Base-by-base conservation (phyloP, 768 basidiomycete genomes). In the Phanerodontia chrysosporium region DNA sequence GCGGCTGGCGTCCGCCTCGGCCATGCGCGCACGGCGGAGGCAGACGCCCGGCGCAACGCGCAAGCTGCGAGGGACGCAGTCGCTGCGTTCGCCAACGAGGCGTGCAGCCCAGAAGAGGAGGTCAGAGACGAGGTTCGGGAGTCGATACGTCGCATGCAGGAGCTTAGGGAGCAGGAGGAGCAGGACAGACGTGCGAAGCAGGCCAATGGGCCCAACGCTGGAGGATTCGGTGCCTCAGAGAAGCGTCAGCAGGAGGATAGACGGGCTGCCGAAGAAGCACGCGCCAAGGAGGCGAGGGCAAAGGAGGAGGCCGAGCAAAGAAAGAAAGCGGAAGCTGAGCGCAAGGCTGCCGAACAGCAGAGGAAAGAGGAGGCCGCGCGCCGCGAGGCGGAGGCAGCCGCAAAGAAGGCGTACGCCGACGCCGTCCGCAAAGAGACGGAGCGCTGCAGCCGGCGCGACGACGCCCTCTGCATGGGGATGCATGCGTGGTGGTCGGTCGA, bases 401-500 rank as follows among this genome's bases (percentile, higher is more conserved):
- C 27, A 30, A 70, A 75, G 59, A 67, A 61, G 9, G 57, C 63
- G 64, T 66, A 62, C 56, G 56, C 51, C 53, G 28, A 45, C 12
- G 53, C 53, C 6, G 24, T 36, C 6, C 55, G 64, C 66, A 55
- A 62, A 67, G 58, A 61, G 21, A 45, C 62, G 24, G 62, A 62
- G 49, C 58, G 51, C 13, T 66, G 65, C 30, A 27, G 29, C n/a
- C 73, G 76, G 58, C 76, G 76, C 42, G 72, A 76, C 57, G 18
- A 10, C 46, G 74, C 74, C 29, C 72, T 69, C 30, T 62, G 80
- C 53, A 69, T 74, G 55, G 88, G 84, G 84, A 73, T 76, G 16
- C 75, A 73, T 21, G 84, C 84, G 1, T 72, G 71, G 0, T 93
- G 91, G 89, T 84, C 81, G 1, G 67, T 75, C 7, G 73, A 76